phyloP scores from a whole-genome alignment of 1,284 basidiomycete species.

The Schizopora paradoxa region DNA sequence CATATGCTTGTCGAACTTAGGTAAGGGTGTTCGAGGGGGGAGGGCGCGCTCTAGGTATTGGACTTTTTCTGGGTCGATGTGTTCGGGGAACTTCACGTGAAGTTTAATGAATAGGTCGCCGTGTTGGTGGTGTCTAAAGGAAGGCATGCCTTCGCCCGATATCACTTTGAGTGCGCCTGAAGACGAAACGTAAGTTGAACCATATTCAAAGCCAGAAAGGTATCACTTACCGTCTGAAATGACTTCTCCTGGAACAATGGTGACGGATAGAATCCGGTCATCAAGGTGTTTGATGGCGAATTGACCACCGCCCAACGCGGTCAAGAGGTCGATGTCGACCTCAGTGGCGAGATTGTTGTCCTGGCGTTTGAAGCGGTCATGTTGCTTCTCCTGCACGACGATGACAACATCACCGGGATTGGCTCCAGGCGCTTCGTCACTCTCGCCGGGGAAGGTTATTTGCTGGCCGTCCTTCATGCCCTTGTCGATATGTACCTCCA shows the following conservation, averaged over 20 bases:
- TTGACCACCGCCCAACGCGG: constrained; percentile 89
- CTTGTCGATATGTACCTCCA: constrained; percentile 99
- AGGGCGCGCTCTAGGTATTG: constrained; percentile 83
- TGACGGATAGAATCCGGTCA: constrained; percentile 83
- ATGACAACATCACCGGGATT: constrained; percentile 97
- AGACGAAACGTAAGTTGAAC: constrained; percentile 14
- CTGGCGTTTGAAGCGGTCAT: constrained; percentile 87
- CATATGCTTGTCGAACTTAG: constrained; percentile 65
- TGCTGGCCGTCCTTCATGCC: constrained; percentile 99
- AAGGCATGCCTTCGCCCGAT: constrained; percentile 96
- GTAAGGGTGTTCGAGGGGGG: constrained; percentile 70
- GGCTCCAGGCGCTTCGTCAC: constrained; percentile 90
- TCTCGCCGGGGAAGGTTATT: constrained; percentile 92
- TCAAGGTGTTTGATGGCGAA: constrained; percentile 93
- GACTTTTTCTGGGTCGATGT: constrained; percentile 66
- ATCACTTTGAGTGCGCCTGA: constrained; percentile 88
- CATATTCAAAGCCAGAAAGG: constrained; percentile 4
- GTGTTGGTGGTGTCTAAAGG: constrained; percentile 93
- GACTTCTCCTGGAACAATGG: constrained; percentile 86
- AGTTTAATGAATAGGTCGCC: constrained; percentile 93
- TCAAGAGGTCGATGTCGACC: constrained; percentile 89
- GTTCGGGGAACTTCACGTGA: constrained; percentile 86
- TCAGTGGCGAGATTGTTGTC: constrained; percentile 90
- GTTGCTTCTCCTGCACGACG: constrained; percentile 93
- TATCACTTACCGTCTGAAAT: constrained; percentile 81